These are phyloP conservation scores for Ustilago cynodontis DNA, from an alignment of 1,284 basidiomycete species.

Conservation along the genomic window DNA sequence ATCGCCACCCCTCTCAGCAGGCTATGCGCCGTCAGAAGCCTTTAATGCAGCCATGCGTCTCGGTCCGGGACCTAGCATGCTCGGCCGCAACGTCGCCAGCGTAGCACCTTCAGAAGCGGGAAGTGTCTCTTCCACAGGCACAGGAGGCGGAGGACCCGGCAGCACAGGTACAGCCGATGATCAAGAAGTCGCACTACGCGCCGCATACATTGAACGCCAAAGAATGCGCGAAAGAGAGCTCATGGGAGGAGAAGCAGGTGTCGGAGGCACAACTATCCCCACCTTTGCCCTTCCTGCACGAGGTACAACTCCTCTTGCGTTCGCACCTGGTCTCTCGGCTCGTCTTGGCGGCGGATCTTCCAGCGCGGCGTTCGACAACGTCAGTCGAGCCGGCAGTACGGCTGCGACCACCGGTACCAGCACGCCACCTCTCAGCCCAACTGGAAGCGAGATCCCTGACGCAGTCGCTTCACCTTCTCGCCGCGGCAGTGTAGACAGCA, in stretches of 20 bases:
- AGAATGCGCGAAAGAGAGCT: constrained; percentile 62
- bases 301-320: constrained; percentile 40
- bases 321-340: constrained; percentile 45
- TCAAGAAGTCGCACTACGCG: constrained; percentile 47
- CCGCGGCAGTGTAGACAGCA: constrained; percentile 48
- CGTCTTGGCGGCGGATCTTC: constrained; percentile 26
- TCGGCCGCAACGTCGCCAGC: constrained; percentile 50
- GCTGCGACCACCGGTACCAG: constrained; percentile 58
- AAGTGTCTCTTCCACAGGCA: constrained; percentile 51
- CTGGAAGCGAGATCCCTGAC: constrained; percentile 49
- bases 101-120: constrained; percentile 61
- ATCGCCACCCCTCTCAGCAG: constrained; percentile 26
- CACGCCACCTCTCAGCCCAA: constrained; percentile 48
- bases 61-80: constrained; percentile 42
- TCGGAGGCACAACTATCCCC: constrained; percentile 54
- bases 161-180: constrained; percentile 52
- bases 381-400: constrained; percentile 59
- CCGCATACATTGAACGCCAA: constrained; percentile 62
- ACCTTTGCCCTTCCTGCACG: constrained; percentile 38
- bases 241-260: constrained; percentile 63
- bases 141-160: constrained; percentile 40
- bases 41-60: constrained; percentile 35
- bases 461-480: constrained; percentile 44
- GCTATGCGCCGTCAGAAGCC: constrained; percentile 36
- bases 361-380: constrained; percentile 29